Evolutionary conservation across 768 basidiomycete species (phyloP), one percentile per base, ranked within the genome.

Genomic region (Termitomyces sp.): DNA sequence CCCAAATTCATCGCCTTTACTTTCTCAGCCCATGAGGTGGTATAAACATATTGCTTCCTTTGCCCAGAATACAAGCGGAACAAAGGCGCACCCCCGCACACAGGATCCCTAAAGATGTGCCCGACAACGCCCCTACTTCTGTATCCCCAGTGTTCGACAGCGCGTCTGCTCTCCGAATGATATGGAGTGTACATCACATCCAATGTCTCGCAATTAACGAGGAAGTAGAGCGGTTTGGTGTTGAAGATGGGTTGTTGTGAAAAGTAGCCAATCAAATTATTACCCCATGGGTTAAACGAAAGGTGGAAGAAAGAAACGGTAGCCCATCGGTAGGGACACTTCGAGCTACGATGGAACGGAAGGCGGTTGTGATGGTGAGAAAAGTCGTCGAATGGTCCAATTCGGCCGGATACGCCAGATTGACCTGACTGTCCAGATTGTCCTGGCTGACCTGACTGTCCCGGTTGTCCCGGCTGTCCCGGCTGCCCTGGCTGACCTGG

Each of bases 41-140:
- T 56, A 12, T 56, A 60, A 5, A 55, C 50, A 16, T 60, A 55
- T 24, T 56, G 59, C 50, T 36, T 50, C 33, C 34, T 48, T 6
- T 54, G 50, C 18, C n/a, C 33, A 3, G 44, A 60, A 34, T 56
- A 52, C n/a, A 60, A 22, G 29, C 59, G 59, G 55, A 56, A 56
- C 18, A 60, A 34, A 13, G 51, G 51, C 10, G 41, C 54, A 2
- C 59, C 51, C 13, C 55, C 55, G 22, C 55, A 60, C n/a, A 20
- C 5, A 12, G 20, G 2, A 16, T 56, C 31, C 4, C 13, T 9
- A 7, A 60, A 28, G 7, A 60, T 36, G 7, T 52, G 46, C 20
- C 55, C 59, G 1, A 45, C 59, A 0, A 41, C 46, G 1, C 59
- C 59, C n/a, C 33, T 26, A 16, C 18, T 53, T 36, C 20, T 53